These are phyloP conservation scores for Moricandia arvensis DNA, from an alignment of 345 rosid species.

Conservation along the genomic window DNA sequence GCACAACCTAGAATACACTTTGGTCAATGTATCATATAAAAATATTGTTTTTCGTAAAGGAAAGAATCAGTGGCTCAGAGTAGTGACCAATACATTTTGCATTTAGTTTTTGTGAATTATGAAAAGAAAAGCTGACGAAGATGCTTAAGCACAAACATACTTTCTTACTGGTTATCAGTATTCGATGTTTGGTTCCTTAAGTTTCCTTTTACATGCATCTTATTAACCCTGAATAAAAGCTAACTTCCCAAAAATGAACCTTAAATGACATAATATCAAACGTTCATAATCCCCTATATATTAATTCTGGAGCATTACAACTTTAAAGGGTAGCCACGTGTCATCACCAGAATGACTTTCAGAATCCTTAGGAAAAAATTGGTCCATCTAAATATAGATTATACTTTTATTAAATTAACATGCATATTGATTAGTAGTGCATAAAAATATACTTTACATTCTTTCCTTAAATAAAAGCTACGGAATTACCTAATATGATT, in stretches of 20 bases:
- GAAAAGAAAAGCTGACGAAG: slow-evolving; percentile 34
- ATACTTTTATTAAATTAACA: too few relatives aligned
- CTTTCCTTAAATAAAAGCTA: too few relatives aligned
- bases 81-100: slow-evolving; percentile 30
- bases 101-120: background rate
- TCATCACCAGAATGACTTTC: too few relatives aligned
- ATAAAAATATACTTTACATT: too few relatives aligned
- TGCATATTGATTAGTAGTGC: too few relatives aligned
- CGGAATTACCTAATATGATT: too few relatives aligned
- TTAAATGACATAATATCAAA: slow-evolving; percentile 5
- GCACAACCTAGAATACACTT: slow-evolving; percentile 15
- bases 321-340: too few relatives aligned
- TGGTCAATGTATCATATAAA: background rate
- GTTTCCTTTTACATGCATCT: slow-evolving; percentile 17
- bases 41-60: background rate
- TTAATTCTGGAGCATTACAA: too few relatives aligned
- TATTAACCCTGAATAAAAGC: slow-evolving; percentile 18
- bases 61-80: slow-evolving; percentile 20
- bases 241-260: slow-evolving; percentile 15
- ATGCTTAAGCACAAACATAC: slow-evolving; percentile 21
- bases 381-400: too few relatives aligned
- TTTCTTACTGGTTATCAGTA: slow-evolving; percentile 27
- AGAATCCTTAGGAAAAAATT: too few relatives aligned
- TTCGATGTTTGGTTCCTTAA: slow-evolving; percentile 32
- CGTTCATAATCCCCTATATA: background rate